Evolutionary conservation across 306 rosid species (phyloP).

Genomic region (Corylus avellana): DNA sequence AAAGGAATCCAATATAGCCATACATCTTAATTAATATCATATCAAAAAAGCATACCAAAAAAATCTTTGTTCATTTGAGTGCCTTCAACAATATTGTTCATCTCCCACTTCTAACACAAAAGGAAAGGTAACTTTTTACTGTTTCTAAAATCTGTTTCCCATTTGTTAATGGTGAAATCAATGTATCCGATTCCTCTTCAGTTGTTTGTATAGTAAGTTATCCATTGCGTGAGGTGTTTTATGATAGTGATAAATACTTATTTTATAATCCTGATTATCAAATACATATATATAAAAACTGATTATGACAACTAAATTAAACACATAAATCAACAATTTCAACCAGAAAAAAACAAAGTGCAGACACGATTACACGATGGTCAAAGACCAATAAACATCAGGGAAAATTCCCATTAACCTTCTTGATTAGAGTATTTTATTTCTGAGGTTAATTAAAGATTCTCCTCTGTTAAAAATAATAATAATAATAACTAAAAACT

Average conservation of each 20-base stretch:
- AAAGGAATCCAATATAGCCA: no score
- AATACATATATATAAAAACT: background rate
- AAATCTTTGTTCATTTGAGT: background rate
- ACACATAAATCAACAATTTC: background rate
- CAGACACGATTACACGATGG: background rate
- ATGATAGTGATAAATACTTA: background rate
- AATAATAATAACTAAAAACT: background rate
- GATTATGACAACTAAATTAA: background rate
- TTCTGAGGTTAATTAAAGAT: background rate
- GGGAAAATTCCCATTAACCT: slow-evolving; percentile 18
- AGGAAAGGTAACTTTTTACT: background rate
- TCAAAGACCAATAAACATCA: slow-evolving; percentile 16
- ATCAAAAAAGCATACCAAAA: background rate
- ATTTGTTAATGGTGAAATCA: no score
- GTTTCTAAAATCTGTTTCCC: background rate
- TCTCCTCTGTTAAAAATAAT: background rate
- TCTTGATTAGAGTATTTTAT: background rate
- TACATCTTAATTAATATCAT: background rate
- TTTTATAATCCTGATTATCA: background rate
- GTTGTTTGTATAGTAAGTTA: background rate
- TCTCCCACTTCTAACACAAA: background rate
- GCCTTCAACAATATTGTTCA: background rate
- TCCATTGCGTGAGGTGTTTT: background rate
- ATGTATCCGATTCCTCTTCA: no score
- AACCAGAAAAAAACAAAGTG: background rate